A percentile compares a stretch with the other conserved stretches of the same genome.
These are phyloP conservation scores for Backusella liffmaniae DNA, from an alignment of 192 early-diverging fungal genomes.

Conservation along the genomic window DNA sequence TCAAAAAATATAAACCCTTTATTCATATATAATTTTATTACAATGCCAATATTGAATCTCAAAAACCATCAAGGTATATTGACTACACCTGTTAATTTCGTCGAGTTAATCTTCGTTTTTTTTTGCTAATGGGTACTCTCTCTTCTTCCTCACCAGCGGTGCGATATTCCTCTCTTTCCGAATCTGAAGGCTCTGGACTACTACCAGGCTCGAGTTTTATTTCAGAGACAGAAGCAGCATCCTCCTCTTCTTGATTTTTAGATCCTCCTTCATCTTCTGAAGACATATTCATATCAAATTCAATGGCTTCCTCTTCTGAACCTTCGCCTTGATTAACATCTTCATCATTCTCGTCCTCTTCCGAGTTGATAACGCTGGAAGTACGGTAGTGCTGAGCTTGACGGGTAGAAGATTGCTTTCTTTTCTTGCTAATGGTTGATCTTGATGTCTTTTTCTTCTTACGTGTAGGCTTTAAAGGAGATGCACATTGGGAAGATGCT, in stretches of 20 bases:
- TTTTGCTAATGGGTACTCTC: not conserved
- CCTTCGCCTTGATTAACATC: not conserved
- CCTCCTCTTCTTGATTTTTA: not conserved
- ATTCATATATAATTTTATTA: not conserved
- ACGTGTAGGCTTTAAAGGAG: not conserved
- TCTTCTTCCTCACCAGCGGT: not conserved
- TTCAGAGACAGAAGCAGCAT: not conserved
- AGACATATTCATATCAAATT: not conserved
- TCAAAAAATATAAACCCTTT: not conserved
- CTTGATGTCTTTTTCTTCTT: not conserved
- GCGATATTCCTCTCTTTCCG: not conserved
- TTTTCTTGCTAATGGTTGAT: not conserved
- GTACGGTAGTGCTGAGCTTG: not conserved
- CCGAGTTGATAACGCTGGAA: conserved; percentile 15
- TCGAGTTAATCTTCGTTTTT: not conserved
- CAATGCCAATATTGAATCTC: no score
- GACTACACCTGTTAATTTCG: not conserved
- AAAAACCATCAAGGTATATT: no score
- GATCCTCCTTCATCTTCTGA: conserved; percentile 4
- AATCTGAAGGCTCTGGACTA: not conserved
- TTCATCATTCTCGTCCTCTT: conserved; percentile 37
- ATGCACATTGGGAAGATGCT: not conserved
- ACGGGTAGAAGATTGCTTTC: not conserved
- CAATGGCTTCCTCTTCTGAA: conserved; percentile 6
- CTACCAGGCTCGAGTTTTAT: not conserved